phyloP scores from a whole-genome alignment of 192 early-diverging fungal species.

The Oehlia diaphana region DNA sequence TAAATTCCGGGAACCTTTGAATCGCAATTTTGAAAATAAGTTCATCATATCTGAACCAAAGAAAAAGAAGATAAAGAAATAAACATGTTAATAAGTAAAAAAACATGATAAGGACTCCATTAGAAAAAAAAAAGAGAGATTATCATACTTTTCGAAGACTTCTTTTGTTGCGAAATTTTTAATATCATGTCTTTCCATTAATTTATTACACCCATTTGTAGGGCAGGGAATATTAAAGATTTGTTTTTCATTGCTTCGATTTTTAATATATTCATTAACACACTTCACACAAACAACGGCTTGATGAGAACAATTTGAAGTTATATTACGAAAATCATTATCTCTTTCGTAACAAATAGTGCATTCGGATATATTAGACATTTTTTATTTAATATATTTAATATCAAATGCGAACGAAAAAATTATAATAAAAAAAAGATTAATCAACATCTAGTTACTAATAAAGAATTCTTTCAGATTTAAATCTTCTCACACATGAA shows the following conservation, averaged over 20 bases:
- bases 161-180: neutral
- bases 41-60: neutral
- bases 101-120: too few species aligned
- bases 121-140: neutral
- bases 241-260: neutral
- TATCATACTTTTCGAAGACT: neutral
- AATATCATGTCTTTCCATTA: neutral
- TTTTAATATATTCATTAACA: neutral
- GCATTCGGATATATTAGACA: neutral
- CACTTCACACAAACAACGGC: neutral
- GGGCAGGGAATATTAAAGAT: neutral
- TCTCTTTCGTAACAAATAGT: neutral
- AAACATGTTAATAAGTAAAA: too few species aligned
- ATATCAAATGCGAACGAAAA: neutral
- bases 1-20: conserved; percentile 5
- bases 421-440: too few species aligned
- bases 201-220: neutral
- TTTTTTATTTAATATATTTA: neutral
- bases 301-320: neutral
- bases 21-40: neutral
- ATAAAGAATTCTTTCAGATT: too few species aligned
- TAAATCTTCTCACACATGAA: too few species aligned
- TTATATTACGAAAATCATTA: neutral
- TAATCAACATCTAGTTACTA: too few species aligned
- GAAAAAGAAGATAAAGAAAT: too few species aligned